These are phyloP conservation scores for Filobasidium floriforme DNA, from an alignment of 768 basidiomycete genomes.

Conservation along the genomic window DNA sequence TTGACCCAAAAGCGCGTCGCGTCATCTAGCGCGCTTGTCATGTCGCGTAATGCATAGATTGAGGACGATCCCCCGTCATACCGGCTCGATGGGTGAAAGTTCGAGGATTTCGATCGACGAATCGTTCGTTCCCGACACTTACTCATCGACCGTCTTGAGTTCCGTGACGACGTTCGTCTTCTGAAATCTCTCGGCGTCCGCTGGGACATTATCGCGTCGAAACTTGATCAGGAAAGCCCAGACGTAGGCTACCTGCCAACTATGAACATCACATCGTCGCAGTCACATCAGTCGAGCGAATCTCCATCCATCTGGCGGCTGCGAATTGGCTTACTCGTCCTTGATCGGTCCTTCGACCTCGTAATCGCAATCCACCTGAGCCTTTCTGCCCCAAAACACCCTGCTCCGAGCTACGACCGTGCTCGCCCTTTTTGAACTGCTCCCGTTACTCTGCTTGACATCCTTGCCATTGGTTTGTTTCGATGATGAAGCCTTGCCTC, in stretches of 20 bases:
- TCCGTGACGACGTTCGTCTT: conserved; percentile 15
- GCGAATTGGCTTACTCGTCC: conserved; percentile 13
- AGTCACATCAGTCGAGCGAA: no score
- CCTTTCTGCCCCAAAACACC: conserved; percentile 1
- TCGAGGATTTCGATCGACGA: background rate
- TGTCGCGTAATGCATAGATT: background rate
- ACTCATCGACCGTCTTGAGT: conserved; percentile 23
- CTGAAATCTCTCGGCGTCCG: background rate
- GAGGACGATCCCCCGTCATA: background rate
- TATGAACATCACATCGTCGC: background rate
- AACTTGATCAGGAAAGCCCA: conserved; percentile 22
- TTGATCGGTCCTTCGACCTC: conserved; percentile 18
- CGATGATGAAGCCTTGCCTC: background rate
- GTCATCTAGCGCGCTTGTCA: background rate
- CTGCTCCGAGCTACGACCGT: background rate
- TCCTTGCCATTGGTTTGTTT: conserved; percentile 10
- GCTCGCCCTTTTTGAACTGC: background rate
- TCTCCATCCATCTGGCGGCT: no score
- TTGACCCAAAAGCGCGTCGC: conserved; percentile 5
- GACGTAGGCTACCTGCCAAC: conserved; percentile 25
- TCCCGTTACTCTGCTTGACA: conserved; percentile 8
- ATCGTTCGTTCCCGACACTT: conserved; percentile 7
- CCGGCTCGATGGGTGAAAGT: background rate
- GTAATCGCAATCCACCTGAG: conserved; percentile 2
- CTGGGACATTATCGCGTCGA: conserved; percentile 1